phyloP scores from a whole-genome alignment of 768 basidiomycete species.

The Leccinum longicurvipes region DNA sequence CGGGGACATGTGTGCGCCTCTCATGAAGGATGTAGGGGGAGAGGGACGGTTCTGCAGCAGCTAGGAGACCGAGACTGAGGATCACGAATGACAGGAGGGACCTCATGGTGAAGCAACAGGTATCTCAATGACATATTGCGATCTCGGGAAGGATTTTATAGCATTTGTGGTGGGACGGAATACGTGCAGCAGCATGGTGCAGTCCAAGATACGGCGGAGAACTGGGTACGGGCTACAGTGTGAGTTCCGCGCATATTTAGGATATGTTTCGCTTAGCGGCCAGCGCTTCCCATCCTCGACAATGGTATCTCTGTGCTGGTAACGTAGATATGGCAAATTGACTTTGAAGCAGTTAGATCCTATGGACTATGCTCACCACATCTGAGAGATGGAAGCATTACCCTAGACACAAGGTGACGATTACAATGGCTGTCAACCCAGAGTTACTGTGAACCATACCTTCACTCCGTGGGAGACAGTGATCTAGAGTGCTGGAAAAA shows the following conservation, averaged over 20 bases:
- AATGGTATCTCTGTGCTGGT: no score
- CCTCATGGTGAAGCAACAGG: slow-evolving; percentile 8
- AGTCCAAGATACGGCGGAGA: background rate
- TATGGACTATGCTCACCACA: no score
- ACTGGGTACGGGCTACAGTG: background rate
- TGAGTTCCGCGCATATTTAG: slow-evolving; percentile 5
- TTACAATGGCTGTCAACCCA: background rate
- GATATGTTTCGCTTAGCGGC: background rate
- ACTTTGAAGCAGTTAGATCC: background rate
- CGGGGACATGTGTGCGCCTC: slow-evolving; percentile 34
- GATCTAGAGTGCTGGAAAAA: background rate
- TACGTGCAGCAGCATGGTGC: slow-evolving; percentile 8
- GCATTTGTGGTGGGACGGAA: slow-evolving; percentile 7
- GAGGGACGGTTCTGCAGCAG: slow-evolving; percentile 15
- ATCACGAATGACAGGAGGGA: slow-evolving; percentile 14
- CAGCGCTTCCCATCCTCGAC: background rate
- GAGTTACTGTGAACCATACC: background rate
- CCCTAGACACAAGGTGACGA: background rate
- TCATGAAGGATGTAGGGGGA: slow-evolving; percentile 37
- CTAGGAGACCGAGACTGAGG: slow-evolving; percentile 17
- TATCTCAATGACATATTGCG: background rate
- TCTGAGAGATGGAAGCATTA: background rate
- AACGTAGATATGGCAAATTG: background rate
- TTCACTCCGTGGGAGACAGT: background rate
- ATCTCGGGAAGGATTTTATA: slow-evolving; percentile 8